Base-by-base conservation (phyloP, 768 basidiomycete genomes). In the Pleurotus giganteus region DNA sequence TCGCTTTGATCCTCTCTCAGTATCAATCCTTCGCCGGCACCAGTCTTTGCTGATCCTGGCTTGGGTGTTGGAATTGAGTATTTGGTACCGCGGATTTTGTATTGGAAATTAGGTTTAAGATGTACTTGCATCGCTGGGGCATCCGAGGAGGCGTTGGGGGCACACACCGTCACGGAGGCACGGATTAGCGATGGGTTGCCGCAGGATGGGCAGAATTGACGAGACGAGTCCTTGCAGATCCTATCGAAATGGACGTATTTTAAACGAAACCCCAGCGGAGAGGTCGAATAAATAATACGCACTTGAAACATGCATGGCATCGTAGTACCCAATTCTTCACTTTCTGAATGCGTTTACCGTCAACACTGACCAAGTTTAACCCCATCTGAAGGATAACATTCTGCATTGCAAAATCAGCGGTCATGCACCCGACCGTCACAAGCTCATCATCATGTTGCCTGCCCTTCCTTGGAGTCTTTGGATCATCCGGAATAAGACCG, bases 261-360 rank as follows among this genome's bases (percentile, higher is more conserved):
- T n/a, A n/a, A n/a, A n/a, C n/a, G n/a, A n/a, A n/a, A n/a, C n/a
- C n/a, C n/a, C n/a, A 55, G 46, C 24, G 43, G 45, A 24, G 51
- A 52, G 23, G 53, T 44, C 37, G 4, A 31, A 54, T 24, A n/a
- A 46, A 45, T 19, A 49, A 17, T 26, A 78, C 94, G 71, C 65
- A 98, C 97, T 98, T 98, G 82, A 95, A 99, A 71, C 97, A 99
- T 12, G 94, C 97, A 72, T 99, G 97, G 68, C 97, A 99, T 54
- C 97, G 74, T 65, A 98, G 72, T 1, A 98, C 93, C 92, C 94
- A 98, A 56, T 85, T 98, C 71, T 95, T 94, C 24, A 98, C 86
- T 63, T 84, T 89, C 59, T 89, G 82, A 56, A 99, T 96, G 61
- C 84, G 79, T 73, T 88, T 95, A 4, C 97, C 97, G 58, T 94